Conservation (phyloP, 2,329 filamentous ascomycete species). For the Nemania serpens region DNA sequence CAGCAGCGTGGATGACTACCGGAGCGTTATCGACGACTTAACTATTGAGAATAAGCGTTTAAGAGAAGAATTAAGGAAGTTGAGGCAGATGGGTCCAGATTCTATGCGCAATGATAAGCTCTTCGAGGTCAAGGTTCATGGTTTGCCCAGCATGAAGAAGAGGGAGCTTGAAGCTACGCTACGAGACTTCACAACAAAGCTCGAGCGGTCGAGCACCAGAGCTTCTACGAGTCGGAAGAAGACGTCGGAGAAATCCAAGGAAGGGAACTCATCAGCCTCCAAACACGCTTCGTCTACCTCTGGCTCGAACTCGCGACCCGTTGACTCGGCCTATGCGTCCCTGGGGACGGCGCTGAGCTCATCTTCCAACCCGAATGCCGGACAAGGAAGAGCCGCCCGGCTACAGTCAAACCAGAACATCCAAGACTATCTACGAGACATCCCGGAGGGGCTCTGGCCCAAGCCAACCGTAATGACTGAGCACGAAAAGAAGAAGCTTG, state of each 20-base stretch:
- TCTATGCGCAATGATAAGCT: conserved; percentile 75
- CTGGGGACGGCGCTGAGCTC: conserved; percentile 59
- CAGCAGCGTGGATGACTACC: conserved; percentile 74
- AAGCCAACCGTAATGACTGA: conserved; percentile 68
- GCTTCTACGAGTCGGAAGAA: conserved; percentile 51
- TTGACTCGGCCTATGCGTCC: conserved; percentile 72
- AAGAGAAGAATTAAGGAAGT: conserved; percentile 72
- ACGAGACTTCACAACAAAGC: conserved; percentile 68
- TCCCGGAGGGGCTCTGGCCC: conserved; percentile 70
- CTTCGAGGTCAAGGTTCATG: conserved; percentile 82
- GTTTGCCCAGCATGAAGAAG: conserved; percentile 72
- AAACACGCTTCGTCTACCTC: conserved; percentile 60
- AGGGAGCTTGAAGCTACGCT: conserved; percentile 76
- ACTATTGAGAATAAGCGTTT: conserved; percentile 82
- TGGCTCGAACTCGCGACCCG: conserved; percentile 56
- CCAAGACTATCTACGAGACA: conserved; percentile 72
- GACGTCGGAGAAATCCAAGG: conserved; percentile 45
- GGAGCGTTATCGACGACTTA: conserved; percentile 85
- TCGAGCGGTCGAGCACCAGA: conserved; percentile 56
- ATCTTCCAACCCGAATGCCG: conserved; percentile 43
- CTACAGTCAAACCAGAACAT: conserved; percentile 63
- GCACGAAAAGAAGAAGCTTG: conserved; percentile 73
- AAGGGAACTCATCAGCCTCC: conserved; percentile 51
- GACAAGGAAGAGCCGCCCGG: conserved; percentile 40
- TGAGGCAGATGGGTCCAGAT: conserved; percentile 68